Percentiles rank a stretch among this genome's conserved stretches.
These are phyloP conservation scores for Botryotinia globosa DNA, from an alignment of 2,329 filamentous ascomycete species.

Conservation along the genomic window DNA sequence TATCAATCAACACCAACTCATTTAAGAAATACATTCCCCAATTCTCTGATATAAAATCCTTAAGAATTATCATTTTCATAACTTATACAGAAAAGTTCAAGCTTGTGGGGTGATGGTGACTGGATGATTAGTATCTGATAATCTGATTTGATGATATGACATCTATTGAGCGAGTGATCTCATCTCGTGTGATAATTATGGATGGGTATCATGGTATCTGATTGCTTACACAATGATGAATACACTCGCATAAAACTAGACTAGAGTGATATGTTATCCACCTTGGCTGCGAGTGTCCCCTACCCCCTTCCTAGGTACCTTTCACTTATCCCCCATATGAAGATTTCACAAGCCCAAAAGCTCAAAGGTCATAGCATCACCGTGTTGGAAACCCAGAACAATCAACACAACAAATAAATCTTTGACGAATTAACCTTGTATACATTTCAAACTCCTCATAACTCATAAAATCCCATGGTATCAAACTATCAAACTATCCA, in stretches of 20 bases:
- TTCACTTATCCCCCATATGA: too few relatives aligned
- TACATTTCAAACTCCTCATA: background rate
- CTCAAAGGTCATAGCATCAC: background rate
- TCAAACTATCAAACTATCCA: background rate
- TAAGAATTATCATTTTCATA: too few relatives aligned
- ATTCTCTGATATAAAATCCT: too few relatives aligned
- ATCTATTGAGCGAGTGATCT: background rate
- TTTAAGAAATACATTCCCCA: too few relatives aligned
- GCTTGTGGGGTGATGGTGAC: background rate
- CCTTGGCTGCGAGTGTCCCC: rapidly evolving
- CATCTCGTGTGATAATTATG: too few relatives aligned
- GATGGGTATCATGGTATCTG: too few relatives aligned
- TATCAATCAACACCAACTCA: too few relatives aligned
- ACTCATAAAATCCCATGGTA: background rate
- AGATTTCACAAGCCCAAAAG: background rate
- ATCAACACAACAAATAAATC: background rate
- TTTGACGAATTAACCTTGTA: too few relatives aligned
- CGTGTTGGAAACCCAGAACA: too few relatives aligned
- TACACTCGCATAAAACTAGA: background rate
- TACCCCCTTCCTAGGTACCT: background rate
- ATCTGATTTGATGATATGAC: background rate
- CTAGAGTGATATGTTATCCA: background rate
- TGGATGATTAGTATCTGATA: background rate
- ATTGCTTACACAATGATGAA: background rate
- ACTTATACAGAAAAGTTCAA: rapidly evolving